A percentile compares a stretch with the other conserved stretches of the same genome.
Conservation (phyloP, 345 rosid species). For the Geranium rotundifolium region DNA sequence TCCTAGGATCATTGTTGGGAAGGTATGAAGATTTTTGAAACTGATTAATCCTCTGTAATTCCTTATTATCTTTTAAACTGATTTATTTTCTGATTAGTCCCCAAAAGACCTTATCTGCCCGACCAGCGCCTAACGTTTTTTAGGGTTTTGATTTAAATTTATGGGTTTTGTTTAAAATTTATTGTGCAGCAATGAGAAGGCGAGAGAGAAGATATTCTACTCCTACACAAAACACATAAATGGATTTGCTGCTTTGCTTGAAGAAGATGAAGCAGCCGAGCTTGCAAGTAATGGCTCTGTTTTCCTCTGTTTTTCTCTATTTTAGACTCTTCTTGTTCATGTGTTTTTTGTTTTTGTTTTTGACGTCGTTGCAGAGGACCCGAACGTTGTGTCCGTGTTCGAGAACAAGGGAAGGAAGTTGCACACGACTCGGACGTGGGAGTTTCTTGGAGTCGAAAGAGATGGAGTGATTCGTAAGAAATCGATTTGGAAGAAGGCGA, state of each 20-base stretch:
- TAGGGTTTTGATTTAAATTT: too few species aligned
- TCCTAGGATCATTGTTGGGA: slow-evolving; percentile 22
- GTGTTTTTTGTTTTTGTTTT: neutral
- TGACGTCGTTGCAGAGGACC: slow-evolving; percentile 15
- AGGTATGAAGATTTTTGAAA: slow-evolving; percentile 9
- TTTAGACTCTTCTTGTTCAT: too few species aligned
- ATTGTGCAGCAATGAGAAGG: too few species aligned
- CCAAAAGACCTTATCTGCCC: too few species aligned
- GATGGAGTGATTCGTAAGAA: slow-evolving; percentile 6
- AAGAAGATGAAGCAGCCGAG: slow-evolving; percentile 40
- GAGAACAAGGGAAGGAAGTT: slow-evolving; percentile 15
- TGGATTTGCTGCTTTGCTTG: too few species aligned
- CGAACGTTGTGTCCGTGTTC: slow-evolving; percentile 24
- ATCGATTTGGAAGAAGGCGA: slow-evolving; percentile 23
- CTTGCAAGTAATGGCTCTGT: slow-evolving; percentile 32
- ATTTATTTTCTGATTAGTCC: too few species aligned
- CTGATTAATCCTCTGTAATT: neutral
- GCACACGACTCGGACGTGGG: slow-evolving; percentile 31
- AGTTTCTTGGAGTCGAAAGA: slow-evolving; percentile 22
- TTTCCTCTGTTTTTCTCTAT: neutral
- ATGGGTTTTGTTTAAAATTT: too few species aligned
- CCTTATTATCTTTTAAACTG: too few species aligned
- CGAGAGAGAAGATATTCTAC: too few species aligned
- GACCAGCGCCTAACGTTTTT: too few species aligned
- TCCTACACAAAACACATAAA: too few species aligned